Evolutionary conservation across 2,329 filamentous ascomycete genomes (phyloP), one percentile per base, ranked within the genome.

Genomic region (Neodidymelliopsis sp.): DNA sequence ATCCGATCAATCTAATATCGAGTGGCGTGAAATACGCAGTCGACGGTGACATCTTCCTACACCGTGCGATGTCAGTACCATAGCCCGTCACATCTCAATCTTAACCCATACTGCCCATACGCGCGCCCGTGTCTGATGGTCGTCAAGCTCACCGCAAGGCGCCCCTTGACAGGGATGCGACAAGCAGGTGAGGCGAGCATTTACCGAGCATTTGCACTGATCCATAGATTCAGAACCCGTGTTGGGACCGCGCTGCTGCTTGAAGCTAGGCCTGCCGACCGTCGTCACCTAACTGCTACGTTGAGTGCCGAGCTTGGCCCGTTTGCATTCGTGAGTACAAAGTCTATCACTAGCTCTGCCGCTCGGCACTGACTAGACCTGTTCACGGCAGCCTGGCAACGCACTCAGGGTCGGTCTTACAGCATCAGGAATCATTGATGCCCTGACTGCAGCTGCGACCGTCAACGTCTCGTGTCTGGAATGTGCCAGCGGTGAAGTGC

Each of bases 171-270:
- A 13, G 30, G 33, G 31, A 28, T 20, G 24, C 6, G 33, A 24
- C 38, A 6, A 64, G 62, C 30, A 64, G 39, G 56, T 64, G 31
- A 59, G 53, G 57, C 62, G 57, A 65, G 53, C 47, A 36, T 31
- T 19, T 38, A 38, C 41, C 42, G 34, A 40, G 31, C 43, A 22
- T 22, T 10, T 43, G 36, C 38, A 40, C 24, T 44, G 41, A 47
- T 36, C 54, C 46, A 34, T 22, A 44, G 18, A 35, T 37, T 35
- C 40, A 47, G 35, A 18, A 15, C 45, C n/a, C 31, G 22, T 34
- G 42, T 43, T 46, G 51, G 53, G 55, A 60, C 25, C 34, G 40
- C 52, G 44, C 13, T 52, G 30, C 57, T 45, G 22, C 35, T 54
- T 54, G 22, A 20, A 54, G 56, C 43, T 60, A 64, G 53, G 13